Evolutionary conservation across 2,329 filamentous ascomycete genomes (phyloP).

Genomic region (Blastomyces emzantsi): DNA sequence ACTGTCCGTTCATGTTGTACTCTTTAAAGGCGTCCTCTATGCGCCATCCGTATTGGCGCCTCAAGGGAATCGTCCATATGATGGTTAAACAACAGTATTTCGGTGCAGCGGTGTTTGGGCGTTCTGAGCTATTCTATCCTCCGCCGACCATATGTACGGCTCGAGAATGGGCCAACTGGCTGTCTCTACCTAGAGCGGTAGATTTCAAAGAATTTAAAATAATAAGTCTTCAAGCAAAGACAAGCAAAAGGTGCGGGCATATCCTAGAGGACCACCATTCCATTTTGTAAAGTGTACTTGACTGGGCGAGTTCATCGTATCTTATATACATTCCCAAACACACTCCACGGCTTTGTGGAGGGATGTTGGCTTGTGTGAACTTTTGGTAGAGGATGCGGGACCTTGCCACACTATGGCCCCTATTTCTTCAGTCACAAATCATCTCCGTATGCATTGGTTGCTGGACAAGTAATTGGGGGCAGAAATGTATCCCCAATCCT

Average conservation of each 20-base stretch:
- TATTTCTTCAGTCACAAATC: background rate
- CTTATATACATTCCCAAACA: background rate
- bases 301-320: background rate
- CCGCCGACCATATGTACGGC: background rate
- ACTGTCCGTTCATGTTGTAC: background rate
- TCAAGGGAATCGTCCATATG: too few relatives aligned
- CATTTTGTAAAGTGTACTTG: background rate
- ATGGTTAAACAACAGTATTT: too few relatives aligned
- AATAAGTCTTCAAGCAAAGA: background rate
- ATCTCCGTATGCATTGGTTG: background rate
- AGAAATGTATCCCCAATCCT: background rate
- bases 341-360: background rate
- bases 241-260: background rate
- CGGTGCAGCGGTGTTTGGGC: too few relatives aligned
- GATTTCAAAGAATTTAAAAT: background rate
- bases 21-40: background rate
- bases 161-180: background rate
- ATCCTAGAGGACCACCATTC: background rate
- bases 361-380: background rate
- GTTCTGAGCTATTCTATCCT: background rate
- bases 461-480: background rate
- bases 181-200: background rate
- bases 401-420: background rate
- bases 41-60: too few relatives aligned
- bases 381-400: background rate